A percentile compares a stretch with the other conserved stretches of the same genome.
Evolutionary conservation across 2,329 filamentous ascomycete species (phyloP).

Genomic region (Fusarium mangiferae): DNA sequence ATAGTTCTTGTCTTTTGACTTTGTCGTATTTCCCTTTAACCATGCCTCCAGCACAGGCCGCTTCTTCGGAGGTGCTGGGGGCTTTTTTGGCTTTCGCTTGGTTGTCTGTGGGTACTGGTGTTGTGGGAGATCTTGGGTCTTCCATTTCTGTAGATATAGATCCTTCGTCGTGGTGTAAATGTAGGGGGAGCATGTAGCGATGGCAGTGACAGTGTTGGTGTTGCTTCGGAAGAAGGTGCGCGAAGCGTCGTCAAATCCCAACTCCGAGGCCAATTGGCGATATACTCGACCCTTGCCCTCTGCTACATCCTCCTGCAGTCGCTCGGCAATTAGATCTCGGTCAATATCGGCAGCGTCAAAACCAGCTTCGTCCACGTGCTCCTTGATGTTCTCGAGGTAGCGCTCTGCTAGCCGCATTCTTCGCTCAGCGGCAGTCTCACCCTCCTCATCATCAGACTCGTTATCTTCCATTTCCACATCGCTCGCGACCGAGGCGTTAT

Average conservation of each 20-base stretch:
- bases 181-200: slow-evolving; percentile 82
- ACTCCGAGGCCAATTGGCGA: slow-evolving; percentile 77
- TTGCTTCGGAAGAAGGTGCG: slow-evolving; percentile 83
- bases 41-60: slow-evolving; percentile 72
- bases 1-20: slow-evolving; percentile 71
- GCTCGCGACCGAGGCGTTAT: slow-evolving; percentile 54
- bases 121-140: slow-evolving; percentile 73
- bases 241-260: slow-evolving; percentile 74
- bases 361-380: slow-evolving; percentile 81
- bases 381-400: slow-evolving; percentile 89
- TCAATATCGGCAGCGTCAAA: slow-evolving; percentile 97
- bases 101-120: slow-evolving; percentile 70
- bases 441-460: slow-evolving; percentile 78
- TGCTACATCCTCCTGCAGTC: slow-evolving; percentile 90
- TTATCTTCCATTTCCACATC: slow-evolving; percentile 58
- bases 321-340: slow-evolving; percentile 88
- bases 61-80: slow-evolving; percentile 66
- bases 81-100: slow-evolving; percentile 67
- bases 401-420: slow-evolving; percentile 88
- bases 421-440: slow-evolving; percentile 90
- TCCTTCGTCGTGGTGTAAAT: slow-evolving; percentile 93
- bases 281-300: slow-evolving; percentile 93
- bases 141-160: slow-evolving; percentile 87
- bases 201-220: slow-evolving; percentile 79
- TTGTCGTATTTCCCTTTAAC: slow-evolving; percentile 70